These are phyloP conservation scores for Zymoseptoria ardabiliae DNA, from an alignment of 2,329 filamentous ascomycete genomes.

Conservation along the genomic window DNA sequence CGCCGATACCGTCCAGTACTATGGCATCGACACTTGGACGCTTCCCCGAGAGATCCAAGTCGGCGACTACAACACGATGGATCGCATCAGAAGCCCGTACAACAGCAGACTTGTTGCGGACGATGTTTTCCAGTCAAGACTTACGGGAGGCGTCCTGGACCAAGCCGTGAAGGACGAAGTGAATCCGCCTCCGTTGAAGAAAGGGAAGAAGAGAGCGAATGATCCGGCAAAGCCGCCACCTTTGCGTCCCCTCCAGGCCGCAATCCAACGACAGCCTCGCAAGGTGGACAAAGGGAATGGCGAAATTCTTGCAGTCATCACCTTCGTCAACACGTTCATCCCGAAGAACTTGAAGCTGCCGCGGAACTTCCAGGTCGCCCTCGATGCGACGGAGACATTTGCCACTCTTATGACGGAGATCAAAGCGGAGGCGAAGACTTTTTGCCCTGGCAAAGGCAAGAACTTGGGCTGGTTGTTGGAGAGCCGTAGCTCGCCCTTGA, in stretches of 20 bases:
- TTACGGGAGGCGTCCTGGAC: neutral
- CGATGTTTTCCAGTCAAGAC: neutral
- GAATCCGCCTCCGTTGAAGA: neutral
- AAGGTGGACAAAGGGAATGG: neutral
- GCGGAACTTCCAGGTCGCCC: neutral
- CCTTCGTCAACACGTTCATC: neutral
- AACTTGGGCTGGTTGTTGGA: neutral
- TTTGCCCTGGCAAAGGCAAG: neutral
- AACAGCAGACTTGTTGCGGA: neutral
- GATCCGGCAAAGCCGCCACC: neutral
- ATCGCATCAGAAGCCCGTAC: neutral
- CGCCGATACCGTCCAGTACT: neutral
- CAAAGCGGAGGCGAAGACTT: neutral
- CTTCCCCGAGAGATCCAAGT: neutral
- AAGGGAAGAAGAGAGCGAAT: too few relatives aligned
- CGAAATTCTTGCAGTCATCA: neutral
- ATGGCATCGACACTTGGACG: neutral
- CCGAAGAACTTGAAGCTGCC: neutral
- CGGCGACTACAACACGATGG: conserved; percentile 1
- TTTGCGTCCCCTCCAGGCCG: neutral
- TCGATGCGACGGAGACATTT: neutral
- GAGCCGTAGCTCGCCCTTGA: neutral
- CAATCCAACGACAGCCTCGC: neutral
- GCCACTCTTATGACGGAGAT: neutral
- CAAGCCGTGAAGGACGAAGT: neutral